These are phyloP conservation scores for Baorangia bicolor DNA, from an alignment of 768 basidiomycete genomes.

Conservation along the genomic window DNA sequence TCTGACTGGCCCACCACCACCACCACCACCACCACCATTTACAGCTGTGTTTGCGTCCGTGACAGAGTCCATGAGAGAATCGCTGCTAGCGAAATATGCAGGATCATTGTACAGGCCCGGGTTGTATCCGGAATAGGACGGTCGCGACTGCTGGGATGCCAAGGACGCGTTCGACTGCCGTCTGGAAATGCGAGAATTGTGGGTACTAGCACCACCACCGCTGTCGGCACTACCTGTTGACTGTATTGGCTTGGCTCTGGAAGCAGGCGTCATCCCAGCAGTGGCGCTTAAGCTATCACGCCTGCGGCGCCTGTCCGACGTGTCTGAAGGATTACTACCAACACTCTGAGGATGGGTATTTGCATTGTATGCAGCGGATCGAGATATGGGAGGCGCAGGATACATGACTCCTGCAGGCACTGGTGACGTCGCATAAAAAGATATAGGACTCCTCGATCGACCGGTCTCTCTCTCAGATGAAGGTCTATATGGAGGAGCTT, in stretches of 20 bases:
- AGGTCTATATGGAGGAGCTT: slow-evolving; percentile 8
- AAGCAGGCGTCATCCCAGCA: slow-evolving; percentile 28
- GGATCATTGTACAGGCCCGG: slow-evolving; percentile 28
- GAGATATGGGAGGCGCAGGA: slow-evolving; percentile 30
- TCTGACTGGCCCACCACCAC: slow-evolving; percentile 20
- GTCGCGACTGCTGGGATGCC: slow-evolving; percentile 17
- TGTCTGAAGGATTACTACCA: slow-evolving; percentile 18
- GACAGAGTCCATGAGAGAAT: slow-evolving; percentile 26
- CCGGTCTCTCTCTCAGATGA: slow-evolving; percentile 22
- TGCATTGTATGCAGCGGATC: slow-evolving; percentile 16
- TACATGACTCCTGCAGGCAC: slow-evolving; percentile 27
- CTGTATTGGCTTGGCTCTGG: slow-evolving; percentile 12
- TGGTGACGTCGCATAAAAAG: slow-evolving; percentile 27
- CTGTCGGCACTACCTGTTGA: slow-evolving; percentile 11
- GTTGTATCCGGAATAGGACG: slow-evolving; percentile 19
- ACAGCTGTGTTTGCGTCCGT: slow-evolving; percentile 26
- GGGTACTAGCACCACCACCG: background rate
- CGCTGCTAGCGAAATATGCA: slow-evolving; percentile 25
- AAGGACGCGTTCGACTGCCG: slow-evolving; percentile 27
- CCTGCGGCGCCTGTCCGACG: slow-evolving; percentile 27
- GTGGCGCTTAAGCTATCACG: slow-evolving; percentile 21
- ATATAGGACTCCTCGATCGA: slow-evolving; percentile 21
- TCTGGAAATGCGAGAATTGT: slow-evolving; percentile 12
- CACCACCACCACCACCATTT: slow-evolving; percentile 24
- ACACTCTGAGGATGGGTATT: background rate